Percentiles rank a stretch among this genome's conserved stretches.
Evolutionary conservation across 768 basidiomycete genomes (phyloP).

Genomic region (Lentinula boryana): DNA sequence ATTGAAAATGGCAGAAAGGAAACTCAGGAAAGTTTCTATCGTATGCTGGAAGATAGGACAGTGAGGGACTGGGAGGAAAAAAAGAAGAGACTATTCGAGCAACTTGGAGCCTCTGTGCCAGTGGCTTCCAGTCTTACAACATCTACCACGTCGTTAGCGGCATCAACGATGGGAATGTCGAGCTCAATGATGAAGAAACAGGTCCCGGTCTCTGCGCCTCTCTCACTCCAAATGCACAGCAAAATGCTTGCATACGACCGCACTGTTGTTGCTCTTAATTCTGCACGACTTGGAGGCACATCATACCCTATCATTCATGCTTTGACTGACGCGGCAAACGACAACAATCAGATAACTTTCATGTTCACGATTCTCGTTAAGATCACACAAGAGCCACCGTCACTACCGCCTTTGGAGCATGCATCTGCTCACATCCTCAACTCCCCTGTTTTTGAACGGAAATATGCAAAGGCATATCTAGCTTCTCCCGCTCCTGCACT

Average conservation of each 20-base stretch:
- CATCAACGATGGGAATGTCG: neutral
- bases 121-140: neutral
- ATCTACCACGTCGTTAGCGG: neutral
- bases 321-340: slow-evolving; percentile 63
- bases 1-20: slow-evolving; percentile 86
- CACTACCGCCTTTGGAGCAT: slow-evolving; percentile 70
- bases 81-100: slow-evolving; percentile 86
- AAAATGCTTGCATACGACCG: slow-evolving; percentile 97
- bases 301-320: slow-evolving; percentile 75
- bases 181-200: neutral
- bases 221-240: slow-evolving; percentile 77
- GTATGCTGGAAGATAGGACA: slow-evolving; percentile 67
- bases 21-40: slow-evolving; percentile 83
- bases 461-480: slow-evolving; percentile 76
- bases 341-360: slow-evolving; percentile 46
- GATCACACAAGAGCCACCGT: slow-evolving; percentile 73
- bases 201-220: slow-evolving; percentile 38
- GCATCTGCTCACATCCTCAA: slow-evolving; percentile 80
- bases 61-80: slow-evolving; percentile 85
- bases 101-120: slow-evolving; percentile 52
- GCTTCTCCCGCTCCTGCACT: slow-evolving; percentile 56
- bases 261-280: slow-evolving; percentile 72
- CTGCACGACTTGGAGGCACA: slow-evolving; percentile 60
- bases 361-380: slow-evolving; percentile 55
- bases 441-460: slow-evolving; percentile 72